Evolutionary conservation across 2,329 filamentous ascomycete species (phyloP).

Genomic region (Talaromyces sp.): DNA sequence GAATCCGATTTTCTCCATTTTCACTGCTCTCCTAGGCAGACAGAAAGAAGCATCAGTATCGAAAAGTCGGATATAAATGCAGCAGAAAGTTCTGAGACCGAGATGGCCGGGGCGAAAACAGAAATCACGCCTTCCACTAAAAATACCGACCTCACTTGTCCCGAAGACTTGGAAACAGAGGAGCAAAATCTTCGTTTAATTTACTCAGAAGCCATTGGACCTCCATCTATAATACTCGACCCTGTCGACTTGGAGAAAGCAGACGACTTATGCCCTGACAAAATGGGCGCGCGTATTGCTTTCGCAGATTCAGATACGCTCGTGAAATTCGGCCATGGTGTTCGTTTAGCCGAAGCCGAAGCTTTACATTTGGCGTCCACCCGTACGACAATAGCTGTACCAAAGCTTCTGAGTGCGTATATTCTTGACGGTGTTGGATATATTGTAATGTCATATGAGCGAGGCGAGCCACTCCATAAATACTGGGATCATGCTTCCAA

Average conservation of each 20-base stretch:
- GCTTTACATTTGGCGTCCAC: conserved; percentile 13
- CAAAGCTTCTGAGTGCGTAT: conserved; percentile 13
- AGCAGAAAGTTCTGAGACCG: neutral
- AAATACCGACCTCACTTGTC: neutral
- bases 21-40: neutral
- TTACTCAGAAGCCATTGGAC: conserved; percentile 12
- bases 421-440: conserved; percentile 13
- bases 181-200: conserved; percentile 8
- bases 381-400: conserved; percentile 10
- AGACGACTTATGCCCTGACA: conserved; percentile 11
- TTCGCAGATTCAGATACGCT: conserved; percentile 13
- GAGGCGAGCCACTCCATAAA: conserved; percentile 11
- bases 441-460: conserved; percentile 14
- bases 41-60: neutral
- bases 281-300: conserved; percentile 11
- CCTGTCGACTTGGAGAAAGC: conserved; percentile 7
- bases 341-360: conserved; percentile 15
- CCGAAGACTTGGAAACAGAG: neutral
- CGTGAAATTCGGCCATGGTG: conserved; percentile 13
- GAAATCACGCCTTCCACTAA: neutral
- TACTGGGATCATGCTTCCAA: conserved; percentile 14
- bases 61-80: neutral
- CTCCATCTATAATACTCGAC: conserved; percentile 13
- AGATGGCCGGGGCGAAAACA: neutral
- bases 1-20: neutral